Base-by-base conservation (phyloP, 1,139 yeast genomes). In the Yamadazyma jaroonii region DNA sequence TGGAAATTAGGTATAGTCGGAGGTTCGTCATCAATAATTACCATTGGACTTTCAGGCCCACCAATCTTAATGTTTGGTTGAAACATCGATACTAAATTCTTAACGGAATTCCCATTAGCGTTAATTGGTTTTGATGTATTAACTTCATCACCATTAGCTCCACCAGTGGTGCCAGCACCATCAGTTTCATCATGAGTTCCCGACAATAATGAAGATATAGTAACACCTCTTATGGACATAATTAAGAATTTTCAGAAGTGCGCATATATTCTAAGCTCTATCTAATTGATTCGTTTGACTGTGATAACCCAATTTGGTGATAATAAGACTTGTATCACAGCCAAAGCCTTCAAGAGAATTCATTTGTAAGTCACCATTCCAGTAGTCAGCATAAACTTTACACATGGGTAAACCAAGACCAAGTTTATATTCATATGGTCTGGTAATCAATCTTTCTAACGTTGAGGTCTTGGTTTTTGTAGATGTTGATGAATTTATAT, bases 361-460 rank as follows among this genome's bases (percentile, higher is more conserved):
- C 73, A 90, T 77, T 48, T 79, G 83, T 36, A 90, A 62, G 37
- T 82, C 84, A 4, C 97, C 97, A 51, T 89, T 92, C 97, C 97
- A 90, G 59, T 90, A 90, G 50, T 90, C 97, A 0, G 96, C 90
- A 55, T 90, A 90, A 0, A 90, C 87, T 47, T 85, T 81, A 52
- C 95, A 84, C 82, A 90, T 79, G 0, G 97, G 97, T 42, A 90
- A 67, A 0, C 97, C 96, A 48, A 90, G 74, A 0, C 97, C 97
- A 17, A 90, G 64, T 42, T 84, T 83, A 49, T 77, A 74, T 42
- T 83, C 75, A 24, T 85, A 81, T 0, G 94, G 87, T 47, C 96
- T 72, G 13, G 81, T 71, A 32, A 85, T 77, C 48, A 88, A 70
- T 25, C 54, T 53, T 34, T 62, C 66, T 40, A 69, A 56, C 0